phyloP scores from a whole-genome alignment of 108 stramenopile genomes.

The Chaetoceros tenuissimus region DNA sequence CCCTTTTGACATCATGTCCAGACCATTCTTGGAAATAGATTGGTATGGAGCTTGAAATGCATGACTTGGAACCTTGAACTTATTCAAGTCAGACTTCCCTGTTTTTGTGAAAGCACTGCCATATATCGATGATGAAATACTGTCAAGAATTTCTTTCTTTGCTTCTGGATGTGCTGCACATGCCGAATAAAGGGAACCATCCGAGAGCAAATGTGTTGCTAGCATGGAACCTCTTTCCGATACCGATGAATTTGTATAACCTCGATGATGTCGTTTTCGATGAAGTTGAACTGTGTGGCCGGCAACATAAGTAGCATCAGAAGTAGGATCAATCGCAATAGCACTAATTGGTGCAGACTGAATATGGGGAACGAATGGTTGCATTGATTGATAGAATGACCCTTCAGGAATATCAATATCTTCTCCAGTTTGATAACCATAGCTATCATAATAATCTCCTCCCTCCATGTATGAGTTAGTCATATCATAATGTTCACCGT shows the following conservation, averaged over 20 bases:
- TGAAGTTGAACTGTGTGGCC: constrained; percentile 26
- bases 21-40: neutral
- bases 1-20: constrained; percentile 5
- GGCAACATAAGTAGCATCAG: constrained; percentile 55
- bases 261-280: constrained; percentile 10
- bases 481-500: too few species aligned
- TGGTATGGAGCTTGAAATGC: constrained; percentile 52
- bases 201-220: constrained; percentile 19
- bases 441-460: neutral
- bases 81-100: neutral
- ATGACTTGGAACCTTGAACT: constrained; percentile 37
- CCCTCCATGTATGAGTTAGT: too few species aligned
- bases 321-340: constrained; percentile 28
- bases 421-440: neutral
- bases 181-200: constrained; percentile 49
- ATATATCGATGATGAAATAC: constrained; percentile 38
- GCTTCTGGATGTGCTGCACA: constrained; percentile 77
- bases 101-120: constrained; percentile 18
- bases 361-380: constrained; percentile 13
- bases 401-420: neutral
- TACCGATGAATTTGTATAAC: constrained; percentile 2
- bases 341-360: constrained; percentile 41
- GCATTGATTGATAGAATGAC: neutral
- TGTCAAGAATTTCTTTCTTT: constrained; percentile 20
- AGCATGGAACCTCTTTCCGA: constrained; percentile 17